Percentiles rank a stretch among this genome's conserved stretches.
These are phyloP conservation scores for Microbotryum lychnidis-dioicae DNA, from an alignment of 1,284 basidiomycete genomes.

Conservation along the genomic window DNA sequence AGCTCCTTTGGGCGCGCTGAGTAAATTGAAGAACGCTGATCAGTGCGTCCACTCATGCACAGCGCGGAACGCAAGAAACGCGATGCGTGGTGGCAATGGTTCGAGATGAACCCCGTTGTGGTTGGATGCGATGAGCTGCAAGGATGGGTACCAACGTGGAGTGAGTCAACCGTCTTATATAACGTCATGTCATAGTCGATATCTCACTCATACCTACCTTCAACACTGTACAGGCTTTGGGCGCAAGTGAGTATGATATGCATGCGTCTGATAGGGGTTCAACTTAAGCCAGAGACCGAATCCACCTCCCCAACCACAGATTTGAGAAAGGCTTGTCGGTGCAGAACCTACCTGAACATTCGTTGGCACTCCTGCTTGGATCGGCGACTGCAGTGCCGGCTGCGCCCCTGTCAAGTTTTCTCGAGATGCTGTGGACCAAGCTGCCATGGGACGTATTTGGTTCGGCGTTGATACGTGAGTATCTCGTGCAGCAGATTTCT, in stretches of 20 bases:
- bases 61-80: constrained; percentile 15
- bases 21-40: too few relatives aligned
- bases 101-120: constrained; percentile 39
- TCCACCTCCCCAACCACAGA: not conserved
- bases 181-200: not conserved
- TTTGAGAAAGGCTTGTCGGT: constrained; percentile 18
- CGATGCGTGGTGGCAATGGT: constrained; percentile 38
- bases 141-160: constrained; percentile 39
- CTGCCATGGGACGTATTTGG: too few relatives aligned
- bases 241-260: constrained; percentile 5
- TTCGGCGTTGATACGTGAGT: too few relatives aligned
- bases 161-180: not conserved
- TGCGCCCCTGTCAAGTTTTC: constrained; percentile 29
- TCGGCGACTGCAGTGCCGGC: constrained; percentile 38
- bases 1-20: not conserved
- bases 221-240: constrained; percentile 7
- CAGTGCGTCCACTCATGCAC: not conserved
- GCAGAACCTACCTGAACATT: constrained; percentile 13
- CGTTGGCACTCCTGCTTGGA: constrained; percentile 36
- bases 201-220: not conserved
- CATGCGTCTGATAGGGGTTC: not conserved
- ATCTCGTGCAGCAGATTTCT: too few relatives aligned
- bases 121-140: constrained; percentile 38
- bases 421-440: not conserved
- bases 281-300: too few relatives aligned